A percentile compares a stretch with the other conserved stretches of the same genome.
Conservation (phyloP, 1,284 basidiomycete genomes). For the Hemileia vastatrix region DNA sequence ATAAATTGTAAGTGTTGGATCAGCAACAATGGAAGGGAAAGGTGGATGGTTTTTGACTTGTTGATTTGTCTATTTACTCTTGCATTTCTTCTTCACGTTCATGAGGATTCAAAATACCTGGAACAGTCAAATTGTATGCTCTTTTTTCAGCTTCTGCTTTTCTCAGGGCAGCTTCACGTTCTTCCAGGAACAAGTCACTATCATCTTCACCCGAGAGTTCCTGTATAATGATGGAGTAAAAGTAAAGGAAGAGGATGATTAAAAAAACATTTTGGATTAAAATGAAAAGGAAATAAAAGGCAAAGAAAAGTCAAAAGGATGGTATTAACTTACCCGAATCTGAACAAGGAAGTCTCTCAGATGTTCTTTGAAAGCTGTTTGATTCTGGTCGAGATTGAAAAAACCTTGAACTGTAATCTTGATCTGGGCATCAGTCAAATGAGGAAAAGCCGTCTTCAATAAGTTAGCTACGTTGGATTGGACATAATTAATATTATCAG, state of each 20-base stretch:
- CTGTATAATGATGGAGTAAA: too few species aligned
- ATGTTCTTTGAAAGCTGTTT: slow-evolving; percentile 83
- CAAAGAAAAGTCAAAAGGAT: slow-evolving; percentile 48
- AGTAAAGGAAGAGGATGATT: too few species aligned
- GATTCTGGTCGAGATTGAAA: slow-evolving; percentile 75
- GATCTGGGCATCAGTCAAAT: slow-evolving; percentile 67
- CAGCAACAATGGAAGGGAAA: too few species aligned
- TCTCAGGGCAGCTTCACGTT: slow-evolving; percentile 77
- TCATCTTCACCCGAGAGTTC: too few species aligned
- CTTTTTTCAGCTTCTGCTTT: slow-evolving; percentile 64
- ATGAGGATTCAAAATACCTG: slow-evolving; percentile 92
- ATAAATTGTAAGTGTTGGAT: too few species aligned
- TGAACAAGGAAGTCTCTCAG: slow-evolving; percentile 58
- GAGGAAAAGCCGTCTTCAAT: slow-evolving; percentile 75
- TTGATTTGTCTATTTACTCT: too few species aligned
- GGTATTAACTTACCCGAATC: slow-evolving; percentile 65
- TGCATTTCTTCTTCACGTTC: slow-evolving; percentile 77
- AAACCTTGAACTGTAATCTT: slow-evolving; percentile 70
- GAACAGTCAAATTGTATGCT: slow-evolving; percentile 82
- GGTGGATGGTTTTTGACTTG: too few species aligned
- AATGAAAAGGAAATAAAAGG: too few species aligned
- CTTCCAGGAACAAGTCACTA: slow-evolving; percentile 79
- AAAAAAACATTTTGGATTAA: too few species aligned
- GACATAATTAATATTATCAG: slow-evolving; percentile 73
- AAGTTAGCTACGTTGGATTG: slow-evolving; percentile 79